A percentile compares a stretch with the other conserved stretches of the same genome.
Conservation (phyloP, 1,284 basidiomycete genomes). For the Trichosporon sp. region DNA sequence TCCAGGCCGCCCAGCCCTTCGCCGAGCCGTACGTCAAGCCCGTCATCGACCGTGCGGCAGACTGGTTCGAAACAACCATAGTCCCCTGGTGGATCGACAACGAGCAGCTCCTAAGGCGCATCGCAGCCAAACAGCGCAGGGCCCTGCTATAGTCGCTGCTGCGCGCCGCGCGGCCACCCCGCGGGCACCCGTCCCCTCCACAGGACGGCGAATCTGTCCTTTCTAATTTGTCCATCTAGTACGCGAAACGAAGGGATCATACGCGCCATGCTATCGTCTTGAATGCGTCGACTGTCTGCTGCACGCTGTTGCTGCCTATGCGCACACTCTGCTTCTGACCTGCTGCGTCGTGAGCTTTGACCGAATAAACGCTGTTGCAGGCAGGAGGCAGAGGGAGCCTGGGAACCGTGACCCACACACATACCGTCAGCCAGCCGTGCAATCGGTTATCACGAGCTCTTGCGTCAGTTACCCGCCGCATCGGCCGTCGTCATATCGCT, state of each 20-base stretch:
- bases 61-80: neutral
- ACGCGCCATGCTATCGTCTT: neutral
- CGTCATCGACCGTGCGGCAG: neutral
- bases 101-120: neutral
- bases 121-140: constrained; percentile 3
- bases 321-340: too few relatives aligned
- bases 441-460: neutral
- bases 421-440: neutral
- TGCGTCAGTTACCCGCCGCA: constrained; percentile 3
- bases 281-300: neutral
- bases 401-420: too few relatives aligned
- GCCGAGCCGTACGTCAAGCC: constrained; percentile 5
- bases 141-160: neutral
- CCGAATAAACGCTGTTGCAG: too few relatives aligned
- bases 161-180: neutral
- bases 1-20: neutral
- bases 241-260: neutral
- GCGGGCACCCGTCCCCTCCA: neutral
- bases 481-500: neutral
- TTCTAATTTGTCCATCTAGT: neutral
- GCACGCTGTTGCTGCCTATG: too few relatives aligned
- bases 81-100: constrained; percentile 1
- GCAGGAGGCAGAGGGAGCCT: too few relatives aligned
- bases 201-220: neutral
- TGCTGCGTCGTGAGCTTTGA: too few relatives aligned